Percentiles rank a stretch among this genome's conserved stretches.
phyloP scores from a whole-genome alignment of 768 basidiomycete genomes.

The Psilocybe tampanensis region DNA sequence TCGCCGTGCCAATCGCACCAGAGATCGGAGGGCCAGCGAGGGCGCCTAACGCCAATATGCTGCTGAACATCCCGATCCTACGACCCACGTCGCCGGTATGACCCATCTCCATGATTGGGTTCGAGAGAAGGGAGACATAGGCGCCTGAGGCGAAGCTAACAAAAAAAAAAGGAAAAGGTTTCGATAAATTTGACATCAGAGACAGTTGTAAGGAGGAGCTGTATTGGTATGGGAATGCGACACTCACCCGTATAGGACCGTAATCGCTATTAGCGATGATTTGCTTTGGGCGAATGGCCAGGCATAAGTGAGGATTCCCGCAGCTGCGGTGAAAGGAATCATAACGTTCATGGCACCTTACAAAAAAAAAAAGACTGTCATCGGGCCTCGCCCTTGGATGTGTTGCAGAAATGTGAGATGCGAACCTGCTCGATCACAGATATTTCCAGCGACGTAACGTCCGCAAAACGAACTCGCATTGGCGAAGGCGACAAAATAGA shows the following conservation, averaged over 20 bases:
- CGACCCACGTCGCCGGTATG: constrained; percentile 62
- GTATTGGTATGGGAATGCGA: no score
- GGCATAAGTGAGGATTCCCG: constrained; percentile 60
- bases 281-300: constrained; percentile 67
- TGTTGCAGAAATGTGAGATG: constrained; percentile 7
- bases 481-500: constrained; percentile 69
- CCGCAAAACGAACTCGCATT: constrained; percentile 70
- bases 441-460: constrained; percentile 52
- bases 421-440: constrained; percentile 59
- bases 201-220: no score
- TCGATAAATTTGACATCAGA: no score
- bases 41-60: constrained; percentile 60
- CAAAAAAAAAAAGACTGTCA: no score
- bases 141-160: constrained; percentile 67
- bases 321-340: constrained; percentile 58
- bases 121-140: constrained; percentile 56
- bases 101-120: constrained; percentile 66
- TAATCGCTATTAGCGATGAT: constrained; percentile 50
- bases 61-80: constrained; percentile 66
- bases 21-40: constrained; percentile 75
- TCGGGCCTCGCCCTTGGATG: neutral
- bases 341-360: constrained; percentile 73
- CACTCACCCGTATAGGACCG: constrained; percentile 65
- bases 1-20: constrained; percentile 60
- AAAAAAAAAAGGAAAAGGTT: no score